Conservation (phyloP, 192 early-diverging fungal species). For the Endogone sp. region DNA sequence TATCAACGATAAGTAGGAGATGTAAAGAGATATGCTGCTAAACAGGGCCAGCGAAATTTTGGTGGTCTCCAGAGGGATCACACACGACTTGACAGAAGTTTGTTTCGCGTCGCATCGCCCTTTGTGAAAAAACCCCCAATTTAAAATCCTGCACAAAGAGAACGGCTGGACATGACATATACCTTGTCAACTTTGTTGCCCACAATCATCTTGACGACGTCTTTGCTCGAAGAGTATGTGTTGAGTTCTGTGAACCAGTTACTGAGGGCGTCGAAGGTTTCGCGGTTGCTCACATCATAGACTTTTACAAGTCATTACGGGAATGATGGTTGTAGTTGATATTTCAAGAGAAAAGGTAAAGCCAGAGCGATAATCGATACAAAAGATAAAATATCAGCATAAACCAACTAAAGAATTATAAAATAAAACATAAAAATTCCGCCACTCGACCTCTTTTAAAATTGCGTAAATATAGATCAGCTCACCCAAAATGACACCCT, state of each 20-base stretch:
- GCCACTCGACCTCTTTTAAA: not conserved
- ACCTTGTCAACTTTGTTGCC: conserved; percentile 99
- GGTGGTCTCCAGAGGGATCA: not conserved
- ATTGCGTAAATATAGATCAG: not conserved
- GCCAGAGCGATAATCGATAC: too few species aligned
- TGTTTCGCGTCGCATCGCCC: not conserved
- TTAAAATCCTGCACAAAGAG: not conserved
- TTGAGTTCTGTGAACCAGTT: conserved; percentile 96
- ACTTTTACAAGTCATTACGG: too few species aligned
- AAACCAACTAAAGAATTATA: not conserved
- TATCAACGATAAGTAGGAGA: not conserved
- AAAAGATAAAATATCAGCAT: too few species aligned
- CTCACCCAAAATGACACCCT: conserved; percentile 93
- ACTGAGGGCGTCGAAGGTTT: conserved; percentile 88
- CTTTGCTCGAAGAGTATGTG: conserved; percentile 81
- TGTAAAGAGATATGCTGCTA: not conserved
- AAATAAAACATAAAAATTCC: not conserved
- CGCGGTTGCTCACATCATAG: conserved; percentile 94
- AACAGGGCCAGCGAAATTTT: not conserved
- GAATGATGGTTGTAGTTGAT: too few species aligned
- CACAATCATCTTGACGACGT: conserved; percentile 96
- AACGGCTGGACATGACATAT: conserved; percentile 4
- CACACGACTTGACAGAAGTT: not conserved
- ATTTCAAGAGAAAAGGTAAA: too few species aligned
- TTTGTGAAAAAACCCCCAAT: not conserved